Evolutionary conservation across 129 eudicot species (phyloP), one percentile per base, ranked within the genome.

Genomic region (Escallonia herrerae): DNA sequence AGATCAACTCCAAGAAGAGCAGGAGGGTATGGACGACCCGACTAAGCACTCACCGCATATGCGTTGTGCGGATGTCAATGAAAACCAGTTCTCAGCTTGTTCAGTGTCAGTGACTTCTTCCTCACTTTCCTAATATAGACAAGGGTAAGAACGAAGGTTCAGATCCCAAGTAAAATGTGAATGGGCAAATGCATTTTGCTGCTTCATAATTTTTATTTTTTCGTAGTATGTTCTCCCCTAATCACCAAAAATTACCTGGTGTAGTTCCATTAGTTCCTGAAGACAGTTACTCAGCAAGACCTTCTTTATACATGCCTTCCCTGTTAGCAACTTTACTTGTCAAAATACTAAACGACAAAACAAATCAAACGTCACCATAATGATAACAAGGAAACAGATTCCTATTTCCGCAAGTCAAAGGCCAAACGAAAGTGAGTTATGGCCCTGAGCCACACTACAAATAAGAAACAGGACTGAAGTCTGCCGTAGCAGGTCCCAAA

Each of bases 41-140:
- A 11, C 5, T 49, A 57, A 60, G 64, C 39, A 65, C 89, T 73
- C 49, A 86, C 98, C 98, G 67, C 95, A 86, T 53, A 86, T 86
- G 59, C 98, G 95, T 56, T 93, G 98, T 50, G 98, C 98, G 72
- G 96, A 88, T 49, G 95, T 88, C 74, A 88, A 66, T 8, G 98
- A 93, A 83, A 93, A 93, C 98, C 98, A 93, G 76, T 93, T 93
- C 77, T 93, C 96, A 68, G 98, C 96, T 74, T 93, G 98, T 76
- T 93, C 98, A 2, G 98, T 87, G 67, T 93, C 98, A 52, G 98
- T 88, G 40, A 84, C 98, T 82, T 93, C 98, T 75, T 93, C 98
- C 85, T 88, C 98, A 43, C 91, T 93, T 88, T 93, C 98, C 98
- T 93, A 65, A 53, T 51, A 70, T 46, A 76, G 22, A 42, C 39